A percentile compares a stretch with the other conserved stretches of the same genome.
Evolutionary conservation across 352 stramenopile genomes (phyloP).

Genomic region (Phytophthora foliorum): DNA sequence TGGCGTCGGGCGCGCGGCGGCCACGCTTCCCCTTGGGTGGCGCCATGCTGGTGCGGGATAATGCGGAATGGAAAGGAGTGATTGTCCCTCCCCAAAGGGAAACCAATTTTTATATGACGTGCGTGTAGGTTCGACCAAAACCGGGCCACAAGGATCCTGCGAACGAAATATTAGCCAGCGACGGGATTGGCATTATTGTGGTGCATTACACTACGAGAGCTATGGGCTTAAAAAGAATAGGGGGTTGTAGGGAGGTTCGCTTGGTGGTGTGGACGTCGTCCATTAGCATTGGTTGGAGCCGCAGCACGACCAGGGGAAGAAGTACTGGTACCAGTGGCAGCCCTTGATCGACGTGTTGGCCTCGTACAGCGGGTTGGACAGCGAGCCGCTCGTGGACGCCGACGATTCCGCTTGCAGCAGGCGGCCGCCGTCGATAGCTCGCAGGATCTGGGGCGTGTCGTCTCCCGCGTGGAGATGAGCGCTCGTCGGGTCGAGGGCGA

Average conservation of each 20-base stretch:
- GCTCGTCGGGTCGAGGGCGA: slow-evolving; percentile 13
- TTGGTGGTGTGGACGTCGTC: background rate
- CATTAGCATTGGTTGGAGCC: slow-evolving; percentile 33
- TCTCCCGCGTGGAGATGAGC: slow-evolving; percentile 7
- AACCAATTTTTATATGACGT: slow-evolving; percentile 2
- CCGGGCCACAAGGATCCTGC: no score
- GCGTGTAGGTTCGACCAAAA: background rate
- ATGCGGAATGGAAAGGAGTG: slow-evolving; percentile 27
- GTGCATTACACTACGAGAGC: background rate
- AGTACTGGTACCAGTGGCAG: slow-evolving; percentile 35
- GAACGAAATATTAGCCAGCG: no score
- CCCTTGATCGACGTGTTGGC: slow-evolving; percentile 28
- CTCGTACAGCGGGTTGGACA: slow-evolving; percentile 28
- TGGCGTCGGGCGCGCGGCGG: slow-evolving; percentile 11
- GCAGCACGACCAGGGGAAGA: slow-evolving; percentile 34
- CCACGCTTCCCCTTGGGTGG: slow-evolving; percentile 33
- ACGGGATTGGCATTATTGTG: background rate
- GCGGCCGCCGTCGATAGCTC: background rate
- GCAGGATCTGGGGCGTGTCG: slow-evolving; percentile 3
- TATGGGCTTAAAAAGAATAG: background rate
- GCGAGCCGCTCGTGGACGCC: slow-evolving; percentile 3
- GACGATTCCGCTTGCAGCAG: slow-evolving; percentile 16
- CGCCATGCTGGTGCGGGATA: slow-evolving; percentile 29
- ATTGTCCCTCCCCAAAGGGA: background rate
- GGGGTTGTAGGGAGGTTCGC: slow-evolving; percentile 8